These are phyloP conservation scores for Aspergillus conjunctus DNA, from an alignment of 495 filamentous ascomycete genomes.

Conservation along the genomic window DNA sequence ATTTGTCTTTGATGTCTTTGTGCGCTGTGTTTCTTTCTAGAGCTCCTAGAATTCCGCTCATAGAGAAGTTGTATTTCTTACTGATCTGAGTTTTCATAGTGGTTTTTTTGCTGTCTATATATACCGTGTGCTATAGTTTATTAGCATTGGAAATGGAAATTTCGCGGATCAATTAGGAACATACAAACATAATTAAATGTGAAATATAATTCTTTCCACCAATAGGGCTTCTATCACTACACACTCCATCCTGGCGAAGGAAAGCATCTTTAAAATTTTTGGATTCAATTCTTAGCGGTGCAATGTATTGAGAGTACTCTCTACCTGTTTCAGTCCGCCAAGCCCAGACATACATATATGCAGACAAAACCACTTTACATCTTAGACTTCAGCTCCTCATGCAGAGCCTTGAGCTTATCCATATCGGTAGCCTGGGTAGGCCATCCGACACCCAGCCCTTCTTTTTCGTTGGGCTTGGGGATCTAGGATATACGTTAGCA, in stretches of 20 bases:
- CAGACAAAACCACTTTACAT: constrained; percentile 57
- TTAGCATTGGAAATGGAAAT: constrained; percentile 10
- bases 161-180: neutral
- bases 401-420: constrained; percentile 77
- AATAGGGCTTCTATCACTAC: too few relatives aligned
- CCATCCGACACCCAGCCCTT: constrained; percentile 84
- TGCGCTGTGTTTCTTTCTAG: neutral
- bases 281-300: neutral
- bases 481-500: constrained; percentile 59
- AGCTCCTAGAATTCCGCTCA: constrained; percentile 4
- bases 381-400: constrained; percentile 83
- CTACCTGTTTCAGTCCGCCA: neutral
- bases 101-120: constrained; percentile 7
- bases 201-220: too few relatives aligned
- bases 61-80: constrained; percentile 6
- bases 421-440: constrained; percentile 75
- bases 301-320: neutral
- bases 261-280: neutral
- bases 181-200: too few relatives aligned
- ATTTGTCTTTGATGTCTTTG: neutral
- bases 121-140: constrained; percentile 9
- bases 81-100: neutral
- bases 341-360: neutral
- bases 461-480: constrained; percentile 84
- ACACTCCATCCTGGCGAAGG: too few relatives aligned